Evolutionary conservation across 1,139 yeast genomes (phyloP).

Genomic region (Eremothecium coryli): DNA sequence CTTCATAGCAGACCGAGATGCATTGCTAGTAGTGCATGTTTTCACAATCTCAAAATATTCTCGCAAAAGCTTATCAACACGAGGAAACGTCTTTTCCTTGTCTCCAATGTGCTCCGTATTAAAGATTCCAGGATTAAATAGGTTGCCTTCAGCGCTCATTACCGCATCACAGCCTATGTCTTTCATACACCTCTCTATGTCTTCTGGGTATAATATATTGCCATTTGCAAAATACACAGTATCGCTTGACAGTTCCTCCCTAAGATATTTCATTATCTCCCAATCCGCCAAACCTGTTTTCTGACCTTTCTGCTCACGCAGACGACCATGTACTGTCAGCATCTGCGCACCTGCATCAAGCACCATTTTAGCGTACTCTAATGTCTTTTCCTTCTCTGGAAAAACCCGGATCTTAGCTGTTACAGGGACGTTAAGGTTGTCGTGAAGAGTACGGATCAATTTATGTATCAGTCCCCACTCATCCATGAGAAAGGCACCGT

Average conservation of each 20-base stretch:
- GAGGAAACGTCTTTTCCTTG: conserved; percentile 62
- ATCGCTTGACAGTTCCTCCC: conserved; percentile 71
- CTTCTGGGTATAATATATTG: conserved; percentile 76
- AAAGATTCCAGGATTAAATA: conserved; percentile 90
- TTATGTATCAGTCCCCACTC: conserved; percentile 81
- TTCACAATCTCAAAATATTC: conserved; percentile 85
- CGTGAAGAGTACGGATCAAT: conserved; percentile 65
- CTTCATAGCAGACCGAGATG: conserved; percentile 78
- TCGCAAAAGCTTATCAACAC: conserved; percentile 73
- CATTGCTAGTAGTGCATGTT: conserved; percentile 47
- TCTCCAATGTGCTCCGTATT: conserved; percentile 31
- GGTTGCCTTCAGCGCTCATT: conserved; percentile 95
- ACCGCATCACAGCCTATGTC: conserved; percentile 75
- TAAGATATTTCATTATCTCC: conserved; percentile 62
- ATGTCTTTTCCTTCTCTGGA: conserved; percentile 74
- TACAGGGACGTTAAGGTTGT: conserved; percentile 70
- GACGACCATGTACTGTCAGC: conserved; percentile 88
- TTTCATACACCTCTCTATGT: conserved; percentile 56
- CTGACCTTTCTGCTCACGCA: conserved; percentile 97
- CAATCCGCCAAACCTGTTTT: conserved; percentile 93
- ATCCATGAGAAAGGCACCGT: conserved; percentile 94
- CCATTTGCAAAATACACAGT: conserved; percentile 94
- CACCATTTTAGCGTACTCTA: conserved; percentile 87
- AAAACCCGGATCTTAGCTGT: conserved; percentile 93
- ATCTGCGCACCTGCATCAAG: conserved; percentile 92